Evolutionary conservation across 2,329 filamentous ascomycete genomes (phyloP), one percentile per base, ranked within the genome.

Genomic region (Fusarium zealandicum): DNA sequence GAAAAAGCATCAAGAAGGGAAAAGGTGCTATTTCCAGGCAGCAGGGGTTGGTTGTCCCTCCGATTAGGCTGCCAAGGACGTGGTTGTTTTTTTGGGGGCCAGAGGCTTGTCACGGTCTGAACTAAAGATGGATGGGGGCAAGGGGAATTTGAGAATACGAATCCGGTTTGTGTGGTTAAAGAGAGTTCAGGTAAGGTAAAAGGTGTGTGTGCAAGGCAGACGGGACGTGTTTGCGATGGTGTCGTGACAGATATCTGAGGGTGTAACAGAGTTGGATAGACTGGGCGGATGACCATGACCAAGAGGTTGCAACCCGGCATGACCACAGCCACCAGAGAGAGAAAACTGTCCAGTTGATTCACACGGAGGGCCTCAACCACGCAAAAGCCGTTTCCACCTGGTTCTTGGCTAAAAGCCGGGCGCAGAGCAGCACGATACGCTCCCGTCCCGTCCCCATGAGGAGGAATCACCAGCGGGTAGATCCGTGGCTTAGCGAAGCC

Each of bases 21-120:
- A 30, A 40, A 62, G 46, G 58, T 59, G 58, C 58, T 62, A 59
- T 62, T 62, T 44, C 7, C 40, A 62, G 58, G 58, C 54, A 61
- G 58, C 51, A 62, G 37, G 37, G 47, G 61, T 58, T 61, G 57
- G 57, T 48, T n/a, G n/a, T n/a, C 42, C 47, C 57, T 20, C 48
- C 61, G 43, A 54, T 53, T 54, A 46, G 51, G 44, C 42, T 49
- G 53, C 41, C 57, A 46, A 51, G 58, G 53, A 37, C 54, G 12
- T 33, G 32, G 45, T 32, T 13, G 45, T 32, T 13, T 30, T 39
- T 46, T 54, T 43, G 48, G 58, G 58, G 48, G 48, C 30, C 14
- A 32, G 43, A 46, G 17, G 16, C 16, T 13, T 7, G 22, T 20
- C 18, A 36, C 22, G 25, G 35, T 5, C 17, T 16, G 50, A 22